Conservation (phyloP, 2,329 filamentous ascomycete genomes). For the Fusarium goolgardi region DNA sequence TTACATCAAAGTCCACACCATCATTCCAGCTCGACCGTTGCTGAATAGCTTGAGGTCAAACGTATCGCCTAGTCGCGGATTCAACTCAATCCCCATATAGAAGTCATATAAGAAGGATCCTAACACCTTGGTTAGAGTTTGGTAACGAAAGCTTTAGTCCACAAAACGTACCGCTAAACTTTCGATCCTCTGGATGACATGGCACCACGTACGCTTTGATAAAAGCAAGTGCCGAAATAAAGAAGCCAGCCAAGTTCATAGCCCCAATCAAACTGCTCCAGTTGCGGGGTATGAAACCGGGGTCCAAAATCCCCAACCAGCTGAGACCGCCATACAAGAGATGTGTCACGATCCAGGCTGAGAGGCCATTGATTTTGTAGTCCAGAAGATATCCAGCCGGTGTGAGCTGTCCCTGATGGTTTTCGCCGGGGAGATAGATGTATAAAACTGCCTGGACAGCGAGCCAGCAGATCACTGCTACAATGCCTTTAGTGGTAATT, state of each 20-base stretch:
- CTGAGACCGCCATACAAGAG: slow-evolving; percentile 46
- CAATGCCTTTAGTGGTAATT: slow-evolving; percentile 27
- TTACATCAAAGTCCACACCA: slow-evolving; percentile 61
- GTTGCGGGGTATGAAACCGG: slow-evolving; percentile 56
- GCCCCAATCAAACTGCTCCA: slow-evolving; percentile 55
- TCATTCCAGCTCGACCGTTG: slow-evolving; percentile 60
- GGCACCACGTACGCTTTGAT: slow-evolving; percentile 55
- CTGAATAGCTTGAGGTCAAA: slow-evolving; percentile 62
- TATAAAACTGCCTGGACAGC: slow-evolving; percentile 34
- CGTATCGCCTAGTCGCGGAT: slow-evolving; percentile 55
- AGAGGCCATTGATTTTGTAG: slow-evolving; percentile 58
- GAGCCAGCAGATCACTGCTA: slow-evolving; percentile 26
- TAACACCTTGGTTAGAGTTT: slow-evolving; percentile 26
- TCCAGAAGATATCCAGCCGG: slow-evolving; percentile 57
- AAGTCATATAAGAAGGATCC: slow-evolving; percentile 57
- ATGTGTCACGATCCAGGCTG: slow-evolving; percentile 55
- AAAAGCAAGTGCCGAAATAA: slow-evolving; percentile 48
- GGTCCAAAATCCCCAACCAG: slow-evolving; percentile 50
- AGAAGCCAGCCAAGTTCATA: slow-evolving; percentile 52
- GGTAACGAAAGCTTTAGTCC: background rate
- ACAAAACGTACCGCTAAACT: slow-evolving; percentile 54
- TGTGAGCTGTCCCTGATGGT: slow-evolving; percentile 54
- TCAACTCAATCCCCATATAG: slow-evolving; percentile 60
- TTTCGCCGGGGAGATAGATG: slow-evolving; percentile 23
- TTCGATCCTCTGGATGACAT: slow-evolving; percentile 55